Evolutionary conservation across 148 eudicot genomes (phyloP).

Genomic region (Tetragonia tetragonoides): DNA sequence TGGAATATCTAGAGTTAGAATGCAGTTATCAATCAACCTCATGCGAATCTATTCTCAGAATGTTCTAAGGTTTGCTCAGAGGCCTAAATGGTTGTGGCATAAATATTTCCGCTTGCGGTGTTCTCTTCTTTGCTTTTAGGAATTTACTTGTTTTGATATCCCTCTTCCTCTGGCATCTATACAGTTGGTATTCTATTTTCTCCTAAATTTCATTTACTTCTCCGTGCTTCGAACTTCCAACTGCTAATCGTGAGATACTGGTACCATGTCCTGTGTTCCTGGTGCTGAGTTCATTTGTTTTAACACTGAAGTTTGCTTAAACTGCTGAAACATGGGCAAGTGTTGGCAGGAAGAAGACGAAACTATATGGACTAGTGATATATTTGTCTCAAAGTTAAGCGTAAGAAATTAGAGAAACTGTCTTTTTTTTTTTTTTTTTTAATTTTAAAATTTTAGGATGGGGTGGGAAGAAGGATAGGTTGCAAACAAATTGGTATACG

Average conservation of each 20-base stretch:
- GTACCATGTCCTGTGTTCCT: neutral
- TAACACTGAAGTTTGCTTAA: neutral
- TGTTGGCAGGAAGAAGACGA: neutral
- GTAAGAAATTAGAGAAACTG: neutral
- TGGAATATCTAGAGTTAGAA: neutral
- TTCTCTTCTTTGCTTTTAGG: neutral
- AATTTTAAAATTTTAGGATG: neutral
- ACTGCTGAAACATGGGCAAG: neutral
- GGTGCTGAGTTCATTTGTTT: neutral
- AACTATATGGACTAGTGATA: neutral
- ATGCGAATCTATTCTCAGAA: neutral
- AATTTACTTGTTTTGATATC: no score
- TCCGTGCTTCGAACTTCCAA: neutral
- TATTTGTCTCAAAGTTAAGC: neutral
- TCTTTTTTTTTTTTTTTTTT: neutral
- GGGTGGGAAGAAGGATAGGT: neutral
- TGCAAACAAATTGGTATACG: neutral
- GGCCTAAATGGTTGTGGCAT: neutral
- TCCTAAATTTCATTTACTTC: no score
- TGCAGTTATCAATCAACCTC: neutral
- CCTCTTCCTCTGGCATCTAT: no score
- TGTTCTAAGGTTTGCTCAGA: neutral
- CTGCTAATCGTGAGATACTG: neutral
- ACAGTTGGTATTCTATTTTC: no score
- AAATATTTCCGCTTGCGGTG: neutral